Conservation (phyloP, 495 filamentous ascomycete species). For the Annulohypoxylon stygium region DNA sequence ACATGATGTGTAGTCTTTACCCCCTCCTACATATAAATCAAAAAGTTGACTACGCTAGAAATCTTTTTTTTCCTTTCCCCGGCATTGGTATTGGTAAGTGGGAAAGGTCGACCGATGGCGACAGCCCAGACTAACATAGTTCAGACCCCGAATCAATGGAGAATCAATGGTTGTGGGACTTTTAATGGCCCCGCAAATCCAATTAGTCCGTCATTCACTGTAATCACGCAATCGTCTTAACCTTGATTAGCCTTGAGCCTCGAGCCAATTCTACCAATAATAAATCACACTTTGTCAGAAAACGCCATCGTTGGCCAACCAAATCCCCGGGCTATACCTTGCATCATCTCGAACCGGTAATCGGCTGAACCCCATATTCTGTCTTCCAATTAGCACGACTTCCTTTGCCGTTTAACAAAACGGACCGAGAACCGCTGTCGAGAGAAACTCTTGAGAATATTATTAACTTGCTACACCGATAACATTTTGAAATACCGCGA, state of each 20-base stretch:
- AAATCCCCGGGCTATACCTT: slow-evolving; percentile 38
- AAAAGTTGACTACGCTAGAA: slow-evolving; percentile 19
- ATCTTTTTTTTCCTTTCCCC: slow-evolving; percentile 37
- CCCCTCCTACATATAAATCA: slow-evolving; percentile 42
- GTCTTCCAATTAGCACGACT: slow-evolving; percentile 27
- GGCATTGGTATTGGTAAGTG: slow-evolving; percentile 33
- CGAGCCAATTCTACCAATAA: slow-evolving; percentile 45
- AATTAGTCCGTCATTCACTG: slow-evolving; percentile 45
- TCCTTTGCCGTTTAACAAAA: slow-evolving; percentile 27
- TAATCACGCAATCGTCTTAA: slow-evolving; percentile 53
- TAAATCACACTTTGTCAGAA: slow-evolving; percentile 48
- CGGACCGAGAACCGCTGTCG: slow-evolving; percentile 40
- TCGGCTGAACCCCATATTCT: slow-evolving; percentile 44
- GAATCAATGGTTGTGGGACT: slow-evolving; percentile 28
- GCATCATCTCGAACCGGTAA: slow-evolving; percentile 49
- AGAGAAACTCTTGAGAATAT: not conserved
- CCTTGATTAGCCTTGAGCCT: slow-evolving; percentile 42
- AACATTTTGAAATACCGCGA: not conserved
- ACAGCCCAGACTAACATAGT: slow-evolving; percentile 39
- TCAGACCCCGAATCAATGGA: slow-evolving; percentile 36
- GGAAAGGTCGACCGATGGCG: slow-evolving; percentile 35
- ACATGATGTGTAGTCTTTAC: slow-evolving; percentile 44
- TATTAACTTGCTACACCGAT: slow-evolving; percentile 12
- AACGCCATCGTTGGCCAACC: slow-evolving; percentile 50
- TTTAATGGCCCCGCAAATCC: slow-evolving; percentile 44